These are phyloP conservation scores for Aureobasidium sp. DNA, from an alignment of 2,329 filamentous ascomycete genomes.

Conservation along the genomic window DNA sequence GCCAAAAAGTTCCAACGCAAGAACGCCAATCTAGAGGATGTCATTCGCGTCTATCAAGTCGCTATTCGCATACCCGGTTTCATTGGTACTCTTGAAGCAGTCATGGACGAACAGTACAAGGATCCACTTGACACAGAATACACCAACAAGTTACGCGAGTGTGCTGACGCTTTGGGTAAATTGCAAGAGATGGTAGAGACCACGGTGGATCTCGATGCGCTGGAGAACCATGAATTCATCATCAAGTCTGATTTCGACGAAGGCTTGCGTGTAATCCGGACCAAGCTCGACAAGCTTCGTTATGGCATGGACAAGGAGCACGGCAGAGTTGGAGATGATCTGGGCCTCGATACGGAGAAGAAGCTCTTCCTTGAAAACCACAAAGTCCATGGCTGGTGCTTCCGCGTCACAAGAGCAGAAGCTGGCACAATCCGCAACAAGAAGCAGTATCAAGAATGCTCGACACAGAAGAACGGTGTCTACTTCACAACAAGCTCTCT, in stretches of 20 bases:
- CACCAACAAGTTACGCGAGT: conserved; percentile 66
- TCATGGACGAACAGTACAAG: conserved; percentile 93
- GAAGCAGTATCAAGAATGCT: conserved; percentile 82
- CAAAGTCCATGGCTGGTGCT: conserved; percentile 91
- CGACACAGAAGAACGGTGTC: conserved; percentile 97
- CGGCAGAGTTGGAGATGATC: conserved; percentile 63
- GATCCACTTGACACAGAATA: conserved; percentile 81
- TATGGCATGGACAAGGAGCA: conserved; percentile 80
- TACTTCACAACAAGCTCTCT: conserved; percentile 89
- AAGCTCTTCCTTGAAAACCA: conserved; percentile 98
- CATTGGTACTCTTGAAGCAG: conserved; percentile 75
- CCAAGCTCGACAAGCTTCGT: conserved; percentile 78
- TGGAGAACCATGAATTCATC: conserved; percentile 96
- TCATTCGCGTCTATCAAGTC: conserved; percentile 91
- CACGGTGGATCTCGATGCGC: conserved; percentile 87
- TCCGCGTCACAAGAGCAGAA: conserved; percentile 84
- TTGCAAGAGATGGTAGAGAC: conserved; percentile 98
- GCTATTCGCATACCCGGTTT: conserved; percentile 86
- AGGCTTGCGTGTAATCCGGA: conserved; percentile 73
- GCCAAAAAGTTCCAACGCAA: conserved; percentile 92
- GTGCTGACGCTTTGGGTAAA: conserved; percentile 71
- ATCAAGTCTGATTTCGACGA: conserved; percentile 99
- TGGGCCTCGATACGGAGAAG: conserved; percentile 91
- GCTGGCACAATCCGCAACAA: conserved; percentile 91
- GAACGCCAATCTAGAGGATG: conserved; percentile 86